Evolutionary conservation across 768 basidiomycete genomes (phyloP), one percentile per base, ranked within the genome.

Genomic region (Rhodotorula diobovata): DNA sequence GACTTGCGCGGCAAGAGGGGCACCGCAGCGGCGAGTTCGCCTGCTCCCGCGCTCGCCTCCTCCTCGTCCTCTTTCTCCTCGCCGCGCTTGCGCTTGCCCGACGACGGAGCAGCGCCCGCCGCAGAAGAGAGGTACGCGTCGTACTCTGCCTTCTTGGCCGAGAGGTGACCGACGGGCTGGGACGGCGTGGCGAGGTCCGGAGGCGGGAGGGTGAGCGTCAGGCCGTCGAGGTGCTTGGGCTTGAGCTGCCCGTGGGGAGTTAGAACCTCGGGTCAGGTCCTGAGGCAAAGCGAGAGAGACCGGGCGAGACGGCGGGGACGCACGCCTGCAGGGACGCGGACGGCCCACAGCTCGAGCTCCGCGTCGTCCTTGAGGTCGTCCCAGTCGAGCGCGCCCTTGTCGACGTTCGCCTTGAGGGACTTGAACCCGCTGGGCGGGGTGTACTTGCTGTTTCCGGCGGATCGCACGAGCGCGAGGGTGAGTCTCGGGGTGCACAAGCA

Each of bases 281-380:
- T 5, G 39, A 0, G 25, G 7, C 25, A 7, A n/a, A 28, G 25
- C 30, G 37, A n/a, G 14, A 21, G 21, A 55, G 28, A 34, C 23
- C 14, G 39, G 20, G 15, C 28, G 32, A 28, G 41, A 45, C 37
- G 1, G n/a, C n/a, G n/a, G 48, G 15, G 25, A 66, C 70, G 30
- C 39, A 75, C 73, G 21, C 74, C 74, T 6, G 68, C 46, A 4
- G 74, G 74, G 21, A 75, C 59, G 18, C 68, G 30, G 25, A 75
- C 58, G 0, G 74, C 70, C 71, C 71, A 75, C 37, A 75, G 53
- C 59, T 75, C 68, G 51, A 72, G 55, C 15, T 70, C 68, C 15
- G 43, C n/a, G 46, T 71, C 61, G 30, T 30, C 53, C 32, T 68
- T 63, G 56, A 75, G 23, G 20, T 30, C 61, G 46, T 71, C 73